phyloP scores from a whole-genome alignment of 371 early-diverging fungal species.

The Sporodiniella umbellata region DNA sequence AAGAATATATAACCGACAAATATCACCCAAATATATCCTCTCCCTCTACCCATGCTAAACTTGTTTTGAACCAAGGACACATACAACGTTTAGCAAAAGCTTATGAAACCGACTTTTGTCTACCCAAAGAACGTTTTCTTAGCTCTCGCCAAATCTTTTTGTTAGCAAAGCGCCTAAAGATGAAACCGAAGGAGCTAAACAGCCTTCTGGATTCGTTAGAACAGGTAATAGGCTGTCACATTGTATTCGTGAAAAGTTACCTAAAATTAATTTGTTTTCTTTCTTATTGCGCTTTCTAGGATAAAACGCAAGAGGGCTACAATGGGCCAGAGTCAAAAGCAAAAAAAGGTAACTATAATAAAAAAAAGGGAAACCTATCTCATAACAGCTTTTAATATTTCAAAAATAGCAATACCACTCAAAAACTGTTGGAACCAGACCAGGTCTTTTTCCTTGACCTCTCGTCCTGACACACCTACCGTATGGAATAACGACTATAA shows the following conservation, averaged over 20 bases:
- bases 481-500: constrained; percentile 10
- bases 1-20: not conserved
- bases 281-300: no score
- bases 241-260: no score
- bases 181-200: constrained; percentile 2
- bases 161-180: constrained; percentile 15
- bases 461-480: constrained; percentile 17
- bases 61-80: no score
- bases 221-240: no score
- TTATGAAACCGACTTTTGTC: not conserved
- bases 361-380: no score
- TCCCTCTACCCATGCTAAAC: not conserved
- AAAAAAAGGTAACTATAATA: no score
- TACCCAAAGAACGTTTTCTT: constrained; percentile 11
- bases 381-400: not conserved
- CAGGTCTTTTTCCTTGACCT: not conserved
- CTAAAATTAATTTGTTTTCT: no score
- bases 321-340: no score
- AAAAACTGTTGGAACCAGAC: not conserved
- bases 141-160: constrained; percentile 17
- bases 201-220: constrained; percentile 8
- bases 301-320: no score
- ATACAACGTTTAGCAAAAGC: no score
- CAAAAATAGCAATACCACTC: not conserved
- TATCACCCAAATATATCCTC: not conserved